A percentile compares a stretch with the other conserved stretches of the same genome.
phyloP scores from a whole-genome alignment of 2,329 filamentous ascomycete species.

The Venturia aucupariae region DNA sequence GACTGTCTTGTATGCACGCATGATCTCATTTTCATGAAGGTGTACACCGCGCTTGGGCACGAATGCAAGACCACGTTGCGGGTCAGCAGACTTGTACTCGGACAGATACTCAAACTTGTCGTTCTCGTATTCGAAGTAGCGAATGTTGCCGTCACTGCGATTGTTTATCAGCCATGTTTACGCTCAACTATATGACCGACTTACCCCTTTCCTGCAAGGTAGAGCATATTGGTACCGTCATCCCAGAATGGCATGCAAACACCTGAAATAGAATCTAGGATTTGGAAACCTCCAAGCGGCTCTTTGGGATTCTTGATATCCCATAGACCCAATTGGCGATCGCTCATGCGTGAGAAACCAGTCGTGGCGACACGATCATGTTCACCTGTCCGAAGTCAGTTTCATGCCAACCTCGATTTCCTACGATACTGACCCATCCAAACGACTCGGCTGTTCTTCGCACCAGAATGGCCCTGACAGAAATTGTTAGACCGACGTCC shows the following conservation, averaged over 20 bases:
- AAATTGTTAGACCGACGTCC: background rate
- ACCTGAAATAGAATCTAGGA: slow-evolving; percentile 90
- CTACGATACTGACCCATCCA: slow-evolving; percentile 62
- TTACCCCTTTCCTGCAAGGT: slow-evolving; percentile 93
- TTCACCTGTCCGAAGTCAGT: slow-evolving; percentile 38
- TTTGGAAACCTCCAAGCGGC: slow-evolving; percentile 82
- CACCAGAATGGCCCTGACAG: slow-evolving; percentile 65
- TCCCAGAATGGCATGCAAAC: slow-evolving; percentile 99
- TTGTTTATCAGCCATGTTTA: background rate
- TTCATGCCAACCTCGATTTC: slow-evolving; percentile 47
- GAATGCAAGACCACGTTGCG: slow-evolving; percentile 90
- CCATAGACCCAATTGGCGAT: slow-evolving; percentile 92
- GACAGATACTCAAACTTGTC: slow-evolving; percentile 97
- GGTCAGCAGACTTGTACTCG: slow-evolving; percentile 94
- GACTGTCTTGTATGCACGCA: slow-evolving; percentile 94
- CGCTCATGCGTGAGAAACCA: slow-evolving; percentile 97
- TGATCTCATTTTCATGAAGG: slow-evolving; percentile 90
- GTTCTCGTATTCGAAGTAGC: slow-evolving; percentile 97
- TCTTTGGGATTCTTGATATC: slow-evolving; percentile 71
- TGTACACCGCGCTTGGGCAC: slow-evolving; percentile 92
- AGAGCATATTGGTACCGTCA: slow-evolving; percentile 88
- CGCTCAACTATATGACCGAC: slow-evolving; percentile 25
- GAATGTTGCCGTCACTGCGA: slow-evolving; percentile 87
- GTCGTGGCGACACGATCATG: slow-evolving; percentile 93
- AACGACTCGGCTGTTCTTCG: slow-evolving; percentile 93